A percentile compares a stretch with the other conserved stretches of the same genome.
These are phyloP conservation scores for Plasmopara muralis DNA, from an alignment of 352 stramenopile genomes.

Conservation along the genomic window DNA sequence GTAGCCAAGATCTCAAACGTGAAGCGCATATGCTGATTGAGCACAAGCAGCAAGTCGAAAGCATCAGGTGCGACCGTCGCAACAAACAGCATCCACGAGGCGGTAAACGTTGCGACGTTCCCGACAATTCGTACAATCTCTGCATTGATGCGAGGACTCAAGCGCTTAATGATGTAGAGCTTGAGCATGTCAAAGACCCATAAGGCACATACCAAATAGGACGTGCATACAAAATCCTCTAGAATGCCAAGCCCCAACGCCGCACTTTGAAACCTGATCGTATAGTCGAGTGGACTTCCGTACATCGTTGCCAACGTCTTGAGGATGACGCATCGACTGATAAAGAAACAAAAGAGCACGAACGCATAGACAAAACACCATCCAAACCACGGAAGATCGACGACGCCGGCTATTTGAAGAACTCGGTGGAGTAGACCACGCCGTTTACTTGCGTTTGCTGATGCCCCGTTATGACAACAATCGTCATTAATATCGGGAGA, in stretches of 20 bases:
- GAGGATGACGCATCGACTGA: conserved; percentile 17
- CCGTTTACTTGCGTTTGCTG: no score
- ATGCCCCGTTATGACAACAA: no score
- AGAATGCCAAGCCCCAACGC: conserved; percentile 17
- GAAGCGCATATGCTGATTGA: conserved; percentile 31
- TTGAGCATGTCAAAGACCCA: conserved; percentile 25
- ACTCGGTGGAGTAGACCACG: no score
- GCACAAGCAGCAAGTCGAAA: conserved; percentile 32
- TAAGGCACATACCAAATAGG: conserved; percentile 18
- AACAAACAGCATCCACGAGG: conserved; percentile 24
- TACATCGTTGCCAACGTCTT: conserved; percentile 22
- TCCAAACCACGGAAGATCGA: conserved; percentile 15
- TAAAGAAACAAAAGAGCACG: conserved; percentile 21
- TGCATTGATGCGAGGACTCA: background rate
- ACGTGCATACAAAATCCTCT: conserved; percentile 30
- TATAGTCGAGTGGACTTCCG: conserved; percentile 18
- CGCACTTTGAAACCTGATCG: conserved; percentile 8
- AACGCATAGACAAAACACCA: conserved; percentile 26
- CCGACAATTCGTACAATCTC: conserved; percentile 4
- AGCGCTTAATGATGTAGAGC: background rate
- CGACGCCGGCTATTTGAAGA: no score
- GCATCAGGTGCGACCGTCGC: conserved; percentile 24
- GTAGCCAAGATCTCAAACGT: conserved; percentile 28
- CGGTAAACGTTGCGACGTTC: conserved; percentile 11
- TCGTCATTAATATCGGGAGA: no score